Conservation (phyloP, 1,284 basidiomycete species). For the Moniliella sp. region DNA sequence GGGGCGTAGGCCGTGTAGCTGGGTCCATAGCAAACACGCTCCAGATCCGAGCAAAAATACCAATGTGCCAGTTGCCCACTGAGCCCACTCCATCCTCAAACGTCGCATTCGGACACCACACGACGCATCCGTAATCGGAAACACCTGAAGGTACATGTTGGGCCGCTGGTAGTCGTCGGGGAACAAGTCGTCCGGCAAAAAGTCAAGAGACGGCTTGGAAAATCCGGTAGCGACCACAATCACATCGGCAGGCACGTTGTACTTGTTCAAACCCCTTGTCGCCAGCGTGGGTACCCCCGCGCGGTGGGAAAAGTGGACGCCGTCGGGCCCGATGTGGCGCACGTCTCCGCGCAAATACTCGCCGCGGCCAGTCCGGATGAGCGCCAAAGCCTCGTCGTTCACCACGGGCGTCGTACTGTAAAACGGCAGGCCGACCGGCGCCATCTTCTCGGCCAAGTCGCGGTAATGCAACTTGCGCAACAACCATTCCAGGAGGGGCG, state of each 20-base stretch:
- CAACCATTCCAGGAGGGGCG: conserved; percentile 39
- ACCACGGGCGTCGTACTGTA: conserved; percentile 37
- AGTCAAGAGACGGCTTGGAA: conserved; percentile 41
- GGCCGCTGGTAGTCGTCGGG: conserved; percentile 41
- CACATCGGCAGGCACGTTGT: conserved; percentile 40
- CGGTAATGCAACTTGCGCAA: conserved; percentile 42
- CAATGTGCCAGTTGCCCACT: conserved; percentile 31
- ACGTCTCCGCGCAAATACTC: conserved; percentile 44
- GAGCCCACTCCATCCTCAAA: conserved; percentile 37
- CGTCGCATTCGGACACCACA: conserved; percentile 44
- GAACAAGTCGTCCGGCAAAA: conserved; percentile 44
- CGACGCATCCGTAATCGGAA: conserved; percentile 43
- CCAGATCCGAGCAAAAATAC: conserved; percentile 42
- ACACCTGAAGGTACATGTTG: conserved; percentile 47
- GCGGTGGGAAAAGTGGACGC: conserved; percentile 36
- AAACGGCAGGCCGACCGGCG: conserved; percentile 20
- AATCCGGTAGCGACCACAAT: conserved; percentile 47
- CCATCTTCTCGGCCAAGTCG: conserved; percentile 37
- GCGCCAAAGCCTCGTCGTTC: conserved; percentile 42
- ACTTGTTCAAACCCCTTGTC: conserved; percentile 28
- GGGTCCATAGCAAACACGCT: conserved; percentile 41
- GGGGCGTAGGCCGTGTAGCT: conserved; percentile 39
- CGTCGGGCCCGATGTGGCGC: conserved; percentile 36
- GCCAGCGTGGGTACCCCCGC: too few species aligned
- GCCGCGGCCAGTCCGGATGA: conserved; percentile 40